Conservation (phyloP, 805 yeast species). For the Metschnikowia chrysomelidarum region DNA sequence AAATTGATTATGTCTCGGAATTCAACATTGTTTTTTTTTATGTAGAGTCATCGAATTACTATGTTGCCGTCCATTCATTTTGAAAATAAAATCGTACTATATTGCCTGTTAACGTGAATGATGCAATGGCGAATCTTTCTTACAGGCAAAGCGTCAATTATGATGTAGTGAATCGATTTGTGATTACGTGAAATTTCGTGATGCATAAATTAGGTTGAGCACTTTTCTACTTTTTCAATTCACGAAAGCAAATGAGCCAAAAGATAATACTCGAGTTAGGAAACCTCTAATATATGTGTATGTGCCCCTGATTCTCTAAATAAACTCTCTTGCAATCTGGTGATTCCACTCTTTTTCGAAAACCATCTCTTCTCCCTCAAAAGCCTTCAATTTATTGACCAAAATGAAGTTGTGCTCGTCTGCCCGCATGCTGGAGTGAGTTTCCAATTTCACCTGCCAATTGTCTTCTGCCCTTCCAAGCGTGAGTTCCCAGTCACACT, state of each 20-base stretch:
- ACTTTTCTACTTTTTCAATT: not conserved
- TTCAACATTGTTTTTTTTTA: too few species aligned
- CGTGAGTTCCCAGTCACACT: slow-evolving; percentile 9
- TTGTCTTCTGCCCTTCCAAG: slow-evolving; percentile 6
- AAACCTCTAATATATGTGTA: not conserved
- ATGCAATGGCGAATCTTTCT: too few species aligned
- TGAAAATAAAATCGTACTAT: too few species aligned
- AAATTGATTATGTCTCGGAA: too few species aligned
- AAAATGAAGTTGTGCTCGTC: slow-evolving; percentile 5
- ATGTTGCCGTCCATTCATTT: too few species aligned
- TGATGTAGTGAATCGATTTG: too few species aligned
- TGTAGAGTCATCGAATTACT: too few species aligned
- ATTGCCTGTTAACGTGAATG: too few species aligned
- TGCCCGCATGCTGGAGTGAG: slow-evolving; percentile 5
- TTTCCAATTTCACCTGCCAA: slow-evolving; percentile 3
- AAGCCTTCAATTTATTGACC: slow-evolving; percentile 5
- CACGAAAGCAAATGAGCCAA: not conserved
- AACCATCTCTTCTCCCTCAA: slow-evolving; percentile 3
- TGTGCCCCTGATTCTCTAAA: not conserved
- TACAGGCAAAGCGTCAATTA: not conserved
- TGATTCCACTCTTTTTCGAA: slow-evolving; percentile 6
- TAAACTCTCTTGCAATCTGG: slow-evolving; percentile 2
- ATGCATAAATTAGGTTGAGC: too few species aligned
- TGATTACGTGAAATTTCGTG: too few species aligned
- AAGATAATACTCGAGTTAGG: not conserved